Evolutionary conservation across 2,329 filamentous ascomycete species (phyloP).

Genomic region (Cytospora leucostoma): DNA sequence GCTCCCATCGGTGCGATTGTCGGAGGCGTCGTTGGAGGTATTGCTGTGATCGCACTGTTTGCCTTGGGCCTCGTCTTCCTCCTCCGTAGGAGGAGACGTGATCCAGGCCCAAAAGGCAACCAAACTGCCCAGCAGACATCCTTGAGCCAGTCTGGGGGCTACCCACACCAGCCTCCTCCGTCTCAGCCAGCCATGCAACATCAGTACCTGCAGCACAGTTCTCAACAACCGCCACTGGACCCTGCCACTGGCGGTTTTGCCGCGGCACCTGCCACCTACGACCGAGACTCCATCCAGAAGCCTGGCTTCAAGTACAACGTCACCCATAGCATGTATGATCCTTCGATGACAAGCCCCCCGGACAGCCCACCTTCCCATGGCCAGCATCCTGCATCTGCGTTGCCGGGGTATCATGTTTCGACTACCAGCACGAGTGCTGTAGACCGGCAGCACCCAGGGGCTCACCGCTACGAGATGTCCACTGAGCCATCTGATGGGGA

Average conservation of each 20-base stretch:
- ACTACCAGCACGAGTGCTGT: slow-evolving; percentile 1
- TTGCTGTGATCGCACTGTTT: slow-evolving; percentile 36
- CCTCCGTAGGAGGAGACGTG: slow-evolving; percentile 34
- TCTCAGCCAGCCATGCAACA: slow-evolving; percentile 17
- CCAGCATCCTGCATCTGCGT: slow-evolving; percentile 10
- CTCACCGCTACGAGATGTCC: slow-evolving; percentile 36
- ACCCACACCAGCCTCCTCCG: background rate
- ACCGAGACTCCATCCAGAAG: slow-evolving; percentile 23
- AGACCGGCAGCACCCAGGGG: background rate
- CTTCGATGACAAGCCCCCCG: slow-evolving; percentile 20
- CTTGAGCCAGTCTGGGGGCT: background rate
- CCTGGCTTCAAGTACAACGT: slow-evolving; percentile 18
- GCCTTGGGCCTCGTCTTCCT: slow-evolving; percentile 35
- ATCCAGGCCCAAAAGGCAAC: slow-evolving; percentile 25
- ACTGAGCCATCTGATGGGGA: slow-evolving; percentile 36
- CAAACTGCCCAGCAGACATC: slow-evolving; percentile 1
- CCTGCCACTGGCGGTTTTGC: slow-evolving; percentile 10
- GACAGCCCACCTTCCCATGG: slow-evolving; percentile 31
- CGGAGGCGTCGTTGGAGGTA: slow-evolving; percentile 38
- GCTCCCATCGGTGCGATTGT: slow-evolving; percentile 35
- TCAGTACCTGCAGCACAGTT: slow-evolving; percentile 12
- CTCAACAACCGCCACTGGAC: slow-evolving; percentile 4
- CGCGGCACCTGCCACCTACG: slow-evolving; percentile 1
- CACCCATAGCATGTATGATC: slow-evolving; percentile 23
- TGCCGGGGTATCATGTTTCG: slow-evolving; percentile 9